Percentiles rank a stretch among this genome's conserved stretches.
Conservation (phyloP, 106 monocot genomes). For the Gastrodia elata region DNA sequence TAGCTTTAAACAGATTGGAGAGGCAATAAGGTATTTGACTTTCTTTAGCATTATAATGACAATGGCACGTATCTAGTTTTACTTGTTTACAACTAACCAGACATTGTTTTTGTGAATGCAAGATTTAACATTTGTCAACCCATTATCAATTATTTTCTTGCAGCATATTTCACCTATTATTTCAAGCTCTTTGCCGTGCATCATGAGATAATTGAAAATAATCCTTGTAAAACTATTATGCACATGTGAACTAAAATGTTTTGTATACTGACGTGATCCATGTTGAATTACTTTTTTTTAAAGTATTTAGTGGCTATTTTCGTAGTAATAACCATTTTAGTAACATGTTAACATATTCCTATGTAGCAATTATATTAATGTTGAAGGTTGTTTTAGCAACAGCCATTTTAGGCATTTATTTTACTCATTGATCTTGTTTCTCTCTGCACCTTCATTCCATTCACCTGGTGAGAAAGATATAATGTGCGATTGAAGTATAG, state of each 20-base stretch:
- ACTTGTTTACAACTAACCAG: not conserved
- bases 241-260: too few species aligned
- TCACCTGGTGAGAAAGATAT: too few species aligned
- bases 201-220: not conserved
- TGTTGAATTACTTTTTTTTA: not conserved
- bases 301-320: not conserved
- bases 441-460: too few species aligned
- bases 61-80: not conserved
- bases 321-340: not conserved
- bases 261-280: not conserved
- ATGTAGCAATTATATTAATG: not conserved
- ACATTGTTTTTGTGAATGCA: not conserved
- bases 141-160: not conserved
- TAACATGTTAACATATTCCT: not conserved
- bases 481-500: too few species aligned
- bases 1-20: constrained; percentile 88
- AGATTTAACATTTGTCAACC: not conserved
- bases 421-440: too few species aligned
- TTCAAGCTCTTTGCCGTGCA: constrained; percentile 1
- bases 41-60: not conserved
- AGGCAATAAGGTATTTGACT: constrained; percentile 73
- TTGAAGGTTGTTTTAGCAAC: not conserved
- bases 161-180: not conserved
- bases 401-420: not conserved
- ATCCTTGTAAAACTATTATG: not conserved